Evolutionary conservation across 75 land plant species (phyloP).

Genomic region (Pinus albicaulis): DNA sequence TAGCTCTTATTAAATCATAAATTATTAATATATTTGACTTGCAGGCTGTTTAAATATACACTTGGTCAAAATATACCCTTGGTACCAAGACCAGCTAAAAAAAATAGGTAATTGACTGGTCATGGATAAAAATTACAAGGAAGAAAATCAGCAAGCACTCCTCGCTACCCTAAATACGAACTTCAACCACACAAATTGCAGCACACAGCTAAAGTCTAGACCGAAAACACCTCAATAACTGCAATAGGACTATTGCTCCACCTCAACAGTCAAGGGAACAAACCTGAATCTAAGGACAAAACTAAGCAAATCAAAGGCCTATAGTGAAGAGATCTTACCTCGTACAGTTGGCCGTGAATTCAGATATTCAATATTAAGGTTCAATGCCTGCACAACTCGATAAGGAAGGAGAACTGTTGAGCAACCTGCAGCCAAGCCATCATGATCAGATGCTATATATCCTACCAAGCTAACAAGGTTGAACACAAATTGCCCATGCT

Average conservation of each 20-base stretch:
- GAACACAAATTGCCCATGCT: not conserved
- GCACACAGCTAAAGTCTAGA: not conserved
- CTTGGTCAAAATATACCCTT: too few relatives aligned
- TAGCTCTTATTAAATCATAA: too few relatives aligned
- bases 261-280: not conserved
- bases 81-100: too few relatives aligned
- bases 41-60: too few relatives aligned
- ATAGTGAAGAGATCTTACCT: not conserved
- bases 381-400: constrained; percentile 15
- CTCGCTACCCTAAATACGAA: not conserved
- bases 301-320: not conserved
- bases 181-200: not conserved
- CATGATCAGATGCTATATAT: not conserved
- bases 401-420: constrained; percentile 22
- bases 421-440: constrained; percentile 1
- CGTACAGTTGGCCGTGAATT: constrained; percentile 11
- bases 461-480: not conserved
- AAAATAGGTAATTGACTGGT: too few relatives aligned
- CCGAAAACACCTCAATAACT: not conserved
- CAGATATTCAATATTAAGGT: constrained; percentile 24
- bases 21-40: too few relatives aligned
- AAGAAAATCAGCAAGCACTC: too few relatives aligned
- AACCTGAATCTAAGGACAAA: not conserved
- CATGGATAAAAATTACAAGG: too few relatives aligned
- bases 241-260: not conserved